Evolutionary conservation across 805 yeast genomes (phyloP).

Genomic region (Saccharomycopsis babjevae): DNA sequence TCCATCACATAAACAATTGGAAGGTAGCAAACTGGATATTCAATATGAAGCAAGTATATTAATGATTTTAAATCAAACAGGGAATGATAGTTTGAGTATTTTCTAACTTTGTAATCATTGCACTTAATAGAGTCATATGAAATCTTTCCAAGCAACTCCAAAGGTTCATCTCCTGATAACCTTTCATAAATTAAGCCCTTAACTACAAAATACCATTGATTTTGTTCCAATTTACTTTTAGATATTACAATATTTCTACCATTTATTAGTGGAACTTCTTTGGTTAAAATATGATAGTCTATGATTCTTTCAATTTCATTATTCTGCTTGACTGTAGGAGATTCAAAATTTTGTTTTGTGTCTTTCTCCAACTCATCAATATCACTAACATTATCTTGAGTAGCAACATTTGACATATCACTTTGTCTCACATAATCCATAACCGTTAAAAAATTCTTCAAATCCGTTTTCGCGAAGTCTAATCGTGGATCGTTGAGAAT

Average conservation of each 20-base stretch:
- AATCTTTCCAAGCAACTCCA: neutral
- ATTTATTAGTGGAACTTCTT: conserved; percentile 19
- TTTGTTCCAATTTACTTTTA: conserved; percentile 27
- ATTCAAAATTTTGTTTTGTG: neutral
- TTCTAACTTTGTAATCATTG: conserved; percentile 1
- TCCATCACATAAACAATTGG: conserved; percentile 23
- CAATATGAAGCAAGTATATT: conserved; percentile 28
- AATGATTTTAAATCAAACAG: conserved; percentile 27
- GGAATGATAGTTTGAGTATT: conserved; percentile 22
- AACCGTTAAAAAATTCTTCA: conserved; percentile 22
- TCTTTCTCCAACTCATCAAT: neutral
- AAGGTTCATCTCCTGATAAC: neutral
- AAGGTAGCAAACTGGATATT: conserved; percentile 27
- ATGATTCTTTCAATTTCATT: conserved; percentile 26
- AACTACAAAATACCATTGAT: conserved; percentile 23
- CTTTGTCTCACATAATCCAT: conserved; percentile 37
- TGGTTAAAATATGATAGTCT: conserved; percentile 23
- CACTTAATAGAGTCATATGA: neutral
- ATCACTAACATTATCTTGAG: neutral
- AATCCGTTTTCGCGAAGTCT: conserved; percentile 27
- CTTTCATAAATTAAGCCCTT: conserved; percentile 19
- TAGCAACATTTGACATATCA: conserved; percentile 1
- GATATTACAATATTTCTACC: conserved; percentile 26
- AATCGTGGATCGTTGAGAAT: conserved; percentile 43
- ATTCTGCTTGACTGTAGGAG: neutral